phyloP scores from a whole-genome alignment of 805 yeast genomes.

The Candida nitratophila region DNA sequence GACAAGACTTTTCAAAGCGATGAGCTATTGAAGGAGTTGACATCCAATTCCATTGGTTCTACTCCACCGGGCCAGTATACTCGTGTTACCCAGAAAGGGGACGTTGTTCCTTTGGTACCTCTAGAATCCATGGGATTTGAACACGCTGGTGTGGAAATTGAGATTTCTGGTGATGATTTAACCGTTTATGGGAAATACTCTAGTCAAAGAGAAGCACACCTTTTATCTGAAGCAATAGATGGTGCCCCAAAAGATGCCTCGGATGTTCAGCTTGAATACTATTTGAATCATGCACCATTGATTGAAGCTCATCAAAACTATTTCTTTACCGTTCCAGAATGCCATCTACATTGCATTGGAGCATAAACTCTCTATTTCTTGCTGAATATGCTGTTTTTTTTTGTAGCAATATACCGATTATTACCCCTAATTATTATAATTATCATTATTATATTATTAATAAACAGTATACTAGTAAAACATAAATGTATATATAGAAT shows the following conservation, averaged over 20 bases:
- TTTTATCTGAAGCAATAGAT: background rate
- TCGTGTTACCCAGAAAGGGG: conserved; percentile 52
- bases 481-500: background rate
- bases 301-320: conserved; percentile 7
- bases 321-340: conserved; percentile 2
- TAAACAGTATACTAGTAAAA: background rate
- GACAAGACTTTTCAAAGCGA: conserved; percentile 40
- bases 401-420: too few relatives aligned
- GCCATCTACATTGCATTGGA: background rate
- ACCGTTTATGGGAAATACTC: conserved; percentile 14
- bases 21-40: background rate
- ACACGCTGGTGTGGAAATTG: conserved; percentile 48
- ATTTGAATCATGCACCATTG: background rate
- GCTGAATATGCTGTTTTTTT: too few relatives aligned
- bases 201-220: background rate
- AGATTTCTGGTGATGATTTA: conserved; percentile 21
- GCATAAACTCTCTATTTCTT: too few relatives aligned
- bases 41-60: background rate
- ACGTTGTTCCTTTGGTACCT: conserved; percentile 55
- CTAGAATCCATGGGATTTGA: conserved; percentile 32
- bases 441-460: background rate
- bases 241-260: background rate
- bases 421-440: background rate
- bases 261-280: background rate
- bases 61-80: conserved; percentile 15